phyloP scores from a whole-genome alignment of 1,139 yeast species.

The Candida buenavistaensis region DNA sequence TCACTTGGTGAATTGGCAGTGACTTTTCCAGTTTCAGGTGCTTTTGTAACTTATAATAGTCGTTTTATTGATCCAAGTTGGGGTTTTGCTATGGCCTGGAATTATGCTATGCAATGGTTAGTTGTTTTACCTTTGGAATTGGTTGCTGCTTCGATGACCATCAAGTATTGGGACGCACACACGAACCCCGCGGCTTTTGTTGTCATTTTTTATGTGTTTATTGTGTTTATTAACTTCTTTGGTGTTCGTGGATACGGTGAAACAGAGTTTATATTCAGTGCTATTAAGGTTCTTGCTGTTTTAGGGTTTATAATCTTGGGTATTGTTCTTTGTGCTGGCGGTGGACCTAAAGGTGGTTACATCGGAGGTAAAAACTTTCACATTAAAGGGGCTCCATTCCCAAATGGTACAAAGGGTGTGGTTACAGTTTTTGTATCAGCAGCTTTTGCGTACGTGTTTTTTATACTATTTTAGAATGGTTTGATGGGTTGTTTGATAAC shows the following conservation, averaged over 20 bases:
- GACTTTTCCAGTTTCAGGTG: slow-evolving; percentile 72
- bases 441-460: too few relatives aligned
- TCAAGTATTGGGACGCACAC: slow-evolving; percentile 28
- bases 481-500: too few relatives aligned
- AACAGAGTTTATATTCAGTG: slow-evolving; percentile 31
- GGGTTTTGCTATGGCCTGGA: slow-evolving; percentile 68
- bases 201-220: slow-evolving; percentile 30
- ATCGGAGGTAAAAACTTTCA: slow-evolving; percentile 62
- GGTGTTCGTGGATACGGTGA: slow-evolving; percentile 42
- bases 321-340: slow-evolving; percentile 68
- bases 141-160: slow-evolving; percentile 40
- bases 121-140: slow-evolving; percentile 39
- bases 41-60: slow-evolving; percentile 67
- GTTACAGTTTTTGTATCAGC: slow-evolving; percentile 47
- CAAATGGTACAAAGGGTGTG: slow-evolving; percentile 61
- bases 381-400: slow-evolving; percentile 60
- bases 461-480: too few relatives aligned
- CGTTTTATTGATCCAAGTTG: slow-evolving; percentile 65
- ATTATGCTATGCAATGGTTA: slow-evolving; percentile 42
- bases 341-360: slow-evolving; percentile 48
- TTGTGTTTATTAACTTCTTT: slow-evolving; percentile 30
- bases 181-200: slow-evolving; percentile 33
- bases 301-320: slow-evolving; percentile 67
- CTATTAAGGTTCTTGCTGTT: slow-evolving; percentile 33
- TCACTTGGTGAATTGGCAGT: slow-evolving; percentile 73